These are phyloP conservation scores for Hordeum pubiflorum DNA, from an alignment of 202 grass and related monocot genomes.

Conservation along the genomic window DNA sequence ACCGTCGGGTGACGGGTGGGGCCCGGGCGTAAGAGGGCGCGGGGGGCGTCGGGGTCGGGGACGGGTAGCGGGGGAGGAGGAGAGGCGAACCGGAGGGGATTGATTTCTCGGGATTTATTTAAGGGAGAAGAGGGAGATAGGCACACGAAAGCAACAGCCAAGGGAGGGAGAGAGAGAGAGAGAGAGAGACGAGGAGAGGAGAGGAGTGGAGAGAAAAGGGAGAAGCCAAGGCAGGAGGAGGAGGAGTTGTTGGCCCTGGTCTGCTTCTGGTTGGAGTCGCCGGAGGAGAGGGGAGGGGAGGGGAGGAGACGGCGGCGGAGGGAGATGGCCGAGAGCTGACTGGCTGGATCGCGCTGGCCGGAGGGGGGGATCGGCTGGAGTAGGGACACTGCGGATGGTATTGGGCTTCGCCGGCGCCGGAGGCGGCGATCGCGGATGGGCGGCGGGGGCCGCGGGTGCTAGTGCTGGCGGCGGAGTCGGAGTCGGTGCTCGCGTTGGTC, in stretches of 20 bases:
- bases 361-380: constrained; percentile 32
- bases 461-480: background rate
- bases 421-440: constrained; percentile 68
- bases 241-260: constrained; percentile 43
- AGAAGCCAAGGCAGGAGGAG: background rate
- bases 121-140: constrained; percentile 51
- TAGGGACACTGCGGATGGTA: constrained; percentile 68
- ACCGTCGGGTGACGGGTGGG: background rate
- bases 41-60: constrained; percentile 6
- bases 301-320: background rate
- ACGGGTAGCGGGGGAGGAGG: constrained; percentile 25
- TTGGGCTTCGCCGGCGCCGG: constrained; percentile 61
- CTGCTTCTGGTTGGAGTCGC: constrained; percentile 14
- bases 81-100: constrained; percentile 14
- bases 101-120: constrained; percentile 74
- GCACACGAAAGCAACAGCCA: constrained; percentile 93
- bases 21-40: background rate
- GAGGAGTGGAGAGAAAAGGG: constrained; percentile 25
- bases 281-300: background rate
- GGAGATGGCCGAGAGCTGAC: constrained; percentile 33
- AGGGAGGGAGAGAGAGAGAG: background rate
- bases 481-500: constrained; percentile 16
- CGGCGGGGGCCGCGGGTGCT: constrained; percentile 7
- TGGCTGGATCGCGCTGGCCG: constrained; percentile 24
- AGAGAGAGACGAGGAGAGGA: background rate